These are phyloP conservation scores for Raffaelea arxii DNA, from an alignment of 2,329 filamentous ascomycete species.

Conservation along the genomic window DNA sequence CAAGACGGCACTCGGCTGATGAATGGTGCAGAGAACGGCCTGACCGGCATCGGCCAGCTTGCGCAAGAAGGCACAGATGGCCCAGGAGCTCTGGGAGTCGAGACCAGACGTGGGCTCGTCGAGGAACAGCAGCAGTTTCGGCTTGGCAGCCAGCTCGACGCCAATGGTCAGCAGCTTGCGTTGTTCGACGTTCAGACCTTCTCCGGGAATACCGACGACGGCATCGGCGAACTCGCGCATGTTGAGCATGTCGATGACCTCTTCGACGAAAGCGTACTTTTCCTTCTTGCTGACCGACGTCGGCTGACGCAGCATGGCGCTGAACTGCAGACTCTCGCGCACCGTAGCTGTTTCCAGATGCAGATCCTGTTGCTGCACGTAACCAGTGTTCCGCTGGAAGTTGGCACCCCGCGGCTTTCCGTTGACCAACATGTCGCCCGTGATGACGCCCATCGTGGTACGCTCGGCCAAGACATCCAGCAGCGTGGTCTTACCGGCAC, in stretches of 20 bases:
- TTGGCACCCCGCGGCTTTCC: slow-evolving; percentile 61
- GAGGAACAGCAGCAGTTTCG: slow-evolving; percentile 78
- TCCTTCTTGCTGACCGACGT: slow-evolving; percentile 59
- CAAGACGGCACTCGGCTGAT: slow-evolving; percentile 91
- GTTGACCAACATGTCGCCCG: slow-evolving; percentile 67
- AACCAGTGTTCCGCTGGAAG: slow-evolving; percentile 86
- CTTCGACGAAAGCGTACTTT: slow-evolving; percentile 82
- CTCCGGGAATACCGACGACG: slow-evolving; percentile 79
- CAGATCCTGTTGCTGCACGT: slow-evolving; percentile 82
- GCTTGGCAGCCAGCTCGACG: slow-evolving; percentile 91
- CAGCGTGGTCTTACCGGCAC: slow-evolving; percentile 86
- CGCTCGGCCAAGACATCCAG: slow-evolving; percentile 78
- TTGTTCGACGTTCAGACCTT: slow-evolving; percentile 67
- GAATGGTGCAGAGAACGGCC: slow-evolving; percentile 93
- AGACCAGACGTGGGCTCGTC: slow-evolving; percentile 95
- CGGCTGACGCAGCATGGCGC: slow-evolving; percentile 75
- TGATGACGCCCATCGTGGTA: slow-evolving; percentile 80
- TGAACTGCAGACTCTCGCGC: slow-evolving; percentile 79
- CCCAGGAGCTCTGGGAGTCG: slow-evolving; percentile 88
- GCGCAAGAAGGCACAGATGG: slow-evolving; percentile 76
- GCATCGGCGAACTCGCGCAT: slow-evolving; percentile 89
- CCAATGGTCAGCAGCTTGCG: slow-evolving; percentile 73
- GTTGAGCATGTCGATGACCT: slow-evolving; percentile 82
- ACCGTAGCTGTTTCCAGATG: slow-evolving; percentile 78
- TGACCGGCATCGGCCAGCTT: slow-evolving; percentile 83